Base-by-base conservation (phyloP, 1,139 yeast species). In the Saccharomyces hybrid region DNA sequence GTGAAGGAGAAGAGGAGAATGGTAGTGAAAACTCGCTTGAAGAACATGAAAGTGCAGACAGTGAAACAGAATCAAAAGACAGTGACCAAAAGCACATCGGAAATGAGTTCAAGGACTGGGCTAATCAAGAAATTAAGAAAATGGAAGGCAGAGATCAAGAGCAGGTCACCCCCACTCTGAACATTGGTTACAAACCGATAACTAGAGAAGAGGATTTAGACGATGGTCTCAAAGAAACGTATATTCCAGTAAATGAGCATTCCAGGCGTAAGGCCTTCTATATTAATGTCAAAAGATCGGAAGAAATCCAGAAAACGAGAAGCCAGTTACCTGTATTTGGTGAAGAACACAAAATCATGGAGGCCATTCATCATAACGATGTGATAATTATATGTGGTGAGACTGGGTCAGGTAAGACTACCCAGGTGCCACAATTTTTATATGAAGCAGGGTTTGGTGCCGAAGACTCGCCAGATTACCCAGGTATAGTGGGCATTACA, bases 401-500 rank as follows among this genome's bases (percentile, higher is more conserved):
- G 66, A 86, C 95, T 0, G 95, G 95, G 66, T 86, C 91, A 1
- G 93, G 95, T 75, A 84, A 85, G 68, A 82, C 91, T 5, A 84
- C 93, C 0, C 90, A 86, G 71, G 85, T 85, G 28, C 88, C 90
- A 4, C 89, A 84, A 67, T 83, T 84, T 66, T 70, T 91, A 51
- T 87, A 82, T 66, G 98, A 91, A 70, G 83, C 96, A 0, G 97
- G 97, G 1, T 90, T 84, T 69, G 97, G 96, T 13, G 75, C 77
- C 56, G 68, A 75, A 4, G 77, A 77, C 1, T 81, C 89, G 26
- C 64, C 70, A 6, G 83, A 81, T 9, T 82, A 81, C 34, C 93
- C 96, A 0, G 98, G 97, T 0, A 84, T 91, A 87, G 88, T 93
- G 65, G 99, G 97, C 55, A 78, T 95, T 30, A 93, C 99, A 0